Evolutionary conservation across 2,329 filamentous ascomycete genomes (phyloP).

Genomic region (Calonectria montana): DNA sequence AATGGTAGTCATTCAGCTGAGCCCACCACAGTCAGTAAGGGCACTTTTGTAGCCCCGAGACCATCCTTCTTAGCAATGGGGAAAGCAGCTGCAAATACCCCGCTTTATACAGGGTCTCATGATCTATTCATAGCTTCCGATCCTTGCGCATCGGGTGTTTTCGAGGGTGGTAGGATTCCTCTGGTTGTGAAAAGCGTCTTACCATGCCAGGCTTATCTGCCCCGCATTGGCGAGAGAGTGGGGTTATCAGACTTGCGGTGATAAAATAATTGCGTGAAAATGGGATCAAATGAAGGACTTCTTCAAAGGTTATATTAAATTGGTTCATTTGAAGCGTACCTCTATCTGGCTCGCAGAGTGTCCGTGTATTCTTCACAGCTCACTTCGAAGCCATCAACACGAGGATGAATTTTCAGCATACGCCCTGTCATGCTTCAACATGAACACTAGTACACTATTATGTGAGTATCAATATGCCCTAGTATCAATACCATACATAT

Average conservation of each 20-base stretch:
- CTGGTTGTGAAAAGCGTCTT: background rate
- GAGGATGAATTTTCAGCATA: background rate
- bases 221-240: background rate
- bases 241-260: background rate
- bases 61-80: background rate
- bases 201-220: background rate
- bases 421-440: background rate
- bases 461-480: background rate
- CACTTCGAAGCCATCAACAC: background rate
- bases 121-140: conserved; percentile 16
- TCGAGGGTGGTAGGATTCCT: background rate
- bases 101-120: background rate
- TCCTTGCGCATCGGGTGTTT: background rate
- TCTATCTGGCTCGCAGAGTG: too few species aligned
- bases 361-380: background rate
- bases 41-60: conserved; percentile 14
- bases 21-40: background rate
- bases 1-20: background rate
- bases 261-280: background rate
- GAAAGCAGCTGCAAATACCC: background rate
- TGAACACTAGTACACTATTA: background rate
- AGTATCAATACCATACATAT: background rate
- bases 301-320: too few species aligned
- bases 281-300: too few species aligned
- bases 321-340: too few species aligned